These are phyloP conservation scores for Nicotiana knightiana DNA, from an alignment of 257 asterid species.

Conservation along the genomic window DNA sequence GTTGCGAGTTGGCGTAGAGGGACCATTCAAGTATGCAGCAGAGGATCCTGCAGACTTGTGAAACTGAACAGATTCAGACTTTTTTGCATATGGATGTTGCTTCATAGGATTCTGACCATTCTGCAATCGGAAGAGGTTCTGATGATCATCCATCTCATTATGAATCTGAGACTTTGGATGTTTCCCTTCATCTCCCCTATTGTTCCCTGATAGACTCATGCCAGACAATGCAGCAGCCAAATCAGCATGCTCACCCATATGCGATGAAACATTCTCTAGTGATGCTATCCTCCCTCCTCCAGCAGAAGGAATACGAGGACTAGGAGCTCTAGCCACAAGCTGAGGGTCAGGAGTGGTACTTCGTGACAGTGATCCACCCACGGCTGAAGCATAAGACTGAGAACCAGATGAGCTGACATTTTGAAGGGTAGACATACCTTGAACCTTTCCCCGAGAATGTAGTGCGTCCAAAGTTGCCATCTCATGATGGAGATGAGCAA, in stretches of 20 bases:
- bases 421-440: constrained; percentile 33
- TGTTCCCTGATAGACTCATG: constrained; percentile 49
- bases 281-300: constrained; percentile 41
- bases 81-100: constrained; percentile 26
- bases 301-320: constrained; percentile 50
- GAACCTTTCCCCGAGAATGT: constrained; percentile 29
- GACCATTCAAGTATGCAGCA: constrained; percentile 31
- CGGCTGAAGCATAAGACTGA: constrained; percentile 43
- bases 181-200: constrained; percentile 37
- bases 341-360: constrained; percentile 60
- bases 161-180: constrained; percentile 29
- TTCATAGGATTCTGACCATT: constrained; percentile 29
- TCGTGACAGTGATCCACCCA: constrained; percentile 58
- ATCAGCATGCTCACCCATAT: constrained; percentile 36
- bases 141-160: constrained; percentile 29
- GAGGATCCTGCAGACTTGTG: constrained; percentile 20
- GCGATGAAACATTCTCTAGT: constrained; percentile 31
- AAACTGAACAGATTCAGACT: constrained; percentile 23
- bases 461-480: constrained; percentile 31
- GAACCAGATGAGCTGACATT: constrained; percentile 29
- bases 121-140: constrained; percentile 30
- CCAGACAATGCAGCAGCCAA: constrained; percentile 58
- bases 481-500: constrained; percentile 34
- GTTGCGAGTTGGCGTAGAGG: constrained; percentile 30
- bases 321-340: constrained; percentile 45